Conservation (phyloP, 108 stramenopile genomes). For the Skeletonema marinoi region DNA sequence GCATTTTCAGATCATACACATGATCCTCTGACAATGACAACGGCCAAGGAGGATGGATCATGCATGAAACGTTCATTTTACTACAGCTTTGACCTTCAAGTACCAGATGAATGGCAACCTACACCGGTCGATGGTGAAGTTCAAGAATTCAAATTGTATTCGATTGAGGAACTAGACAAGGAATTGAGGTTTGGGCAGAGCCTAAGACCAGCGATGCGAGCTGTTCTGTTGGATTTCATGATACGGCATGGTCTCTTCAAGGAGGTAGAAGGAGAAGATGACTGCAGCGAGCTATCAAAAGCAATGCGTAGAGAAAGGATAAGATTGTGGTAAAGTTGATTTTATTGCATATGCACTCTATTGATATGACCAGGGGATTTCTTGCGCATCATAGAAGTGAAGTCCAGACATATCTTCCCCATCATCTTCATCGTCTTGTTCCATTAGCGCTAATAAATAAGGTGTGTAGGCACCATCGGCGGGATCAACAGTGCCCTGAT, state of each 20-base stretch:
- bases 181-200: constrained; percentile 37
- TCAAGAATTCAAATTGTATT: constrained; percentile 40
- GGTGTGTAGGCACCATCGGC: constrained; percentile 75
- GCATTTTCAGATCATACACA: constrained; percentile 20
- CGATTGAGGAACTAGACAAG: constrained; percentile 31
- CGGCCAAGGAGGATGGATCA: constrained; percentile 38
- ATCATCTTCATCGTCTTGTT: constrained; percentile 19
- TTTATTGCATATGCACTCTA: not conserved
- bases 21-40: constrained; percentile 38
- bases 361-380: constrained; percentile 52
- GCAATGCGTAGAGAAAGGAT: constrained; percentile 36
- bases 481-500: constrained; percentile 63
- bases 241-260: constrained; percentile 35
- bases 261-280: constrained; percentile 14
- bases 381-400: constrained; percentile 48
- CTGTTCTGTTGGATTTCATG: constrained; percentile 38
- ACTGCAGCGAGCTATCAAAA: constrained; percentile 11
- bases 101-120: constrained; percentile 24
- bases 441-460: constrained; percentile 57
- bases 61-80: constrained; percentile 48
- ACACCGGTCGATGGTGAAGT: constrained; percentile 44
- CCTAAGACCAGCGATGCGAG: constrained; percentile 42
- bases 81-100: constrained; percentile 48
- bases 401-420: constrained; percentile 40
- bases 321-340: constrained; percentile 11